These are phyloP conservation scores for Coffea eugenioides DNA, from an alignment of 257 asterid species.

Conservation along the genomic window DNA sequence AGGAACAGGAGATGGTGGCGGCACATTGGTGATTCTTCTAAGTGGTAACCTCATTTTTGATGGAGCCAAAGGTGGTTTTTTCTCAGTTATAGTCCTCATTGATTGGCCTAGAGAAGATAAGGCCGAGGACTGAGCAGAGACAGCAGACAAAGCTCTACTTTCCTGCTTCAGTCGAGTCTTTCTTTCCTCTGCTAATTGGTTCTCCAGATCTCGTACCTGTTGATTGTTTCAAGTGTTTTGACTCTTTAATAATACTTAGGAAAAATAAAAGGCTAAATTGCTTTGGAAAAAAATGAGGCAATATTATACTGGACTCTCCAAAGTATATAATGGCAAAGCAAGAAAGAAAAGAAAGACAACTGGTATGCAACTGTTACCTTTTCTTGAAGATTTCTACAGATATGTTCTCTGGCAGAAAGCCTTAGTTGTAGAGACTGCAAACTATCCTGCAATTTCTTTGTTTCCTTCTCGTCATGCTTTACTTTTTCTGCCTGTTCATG, in stretches of 20 bases:
- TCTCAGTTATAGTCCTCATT: conserved; percentile 46
- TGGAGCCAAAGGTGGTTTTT: conserved; percentile 85
- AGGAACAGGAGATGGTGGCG: conserved; percentile 42
- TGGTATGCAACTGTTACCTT: conserved; percentile 46
- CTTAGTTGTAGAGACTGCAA: conserved; percentile 72
- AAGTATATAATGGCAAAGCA: not conserved
- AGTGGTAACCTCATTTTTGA: conserved; percentile 72
- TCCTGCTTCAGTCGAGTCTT: conserved; percentile 75
- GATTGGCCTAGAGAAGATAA: conserved; percentile 41
- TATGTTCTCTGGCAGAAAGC: conserved; percentile 75
- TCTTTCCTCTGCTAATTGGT: conserved; percentile 83
- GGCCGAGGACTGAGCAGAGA: conserved; percentile 42
- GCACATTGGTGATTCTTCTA: conserved; percentile 67
- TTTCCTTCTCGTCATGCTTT: conserved; percentile 88
- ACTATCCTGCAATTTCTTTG: conserved; percentile 77
- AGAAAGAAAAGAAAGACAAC: not conserved
- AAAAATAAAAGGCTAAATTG: not conserved
- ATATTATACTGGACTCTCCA: not conserved
- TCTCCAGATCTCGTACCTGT: conserved; percentile 89
- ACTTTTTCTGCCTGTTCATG: conserved; percentile 77
- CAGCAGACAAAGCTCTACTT: conserved; percentile 65
- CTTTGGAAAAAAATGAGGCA: not conserved
- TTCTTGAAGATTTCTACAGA: conserved; percentile 77
- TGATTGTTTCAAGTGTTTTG: conserved; percentile 14
- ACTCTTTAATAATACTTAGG: not conserved